phyloP scores from a whole-genome alignment of 1,284 basidiomycete species.

The Moesziomyces globuligerus region DNA sequence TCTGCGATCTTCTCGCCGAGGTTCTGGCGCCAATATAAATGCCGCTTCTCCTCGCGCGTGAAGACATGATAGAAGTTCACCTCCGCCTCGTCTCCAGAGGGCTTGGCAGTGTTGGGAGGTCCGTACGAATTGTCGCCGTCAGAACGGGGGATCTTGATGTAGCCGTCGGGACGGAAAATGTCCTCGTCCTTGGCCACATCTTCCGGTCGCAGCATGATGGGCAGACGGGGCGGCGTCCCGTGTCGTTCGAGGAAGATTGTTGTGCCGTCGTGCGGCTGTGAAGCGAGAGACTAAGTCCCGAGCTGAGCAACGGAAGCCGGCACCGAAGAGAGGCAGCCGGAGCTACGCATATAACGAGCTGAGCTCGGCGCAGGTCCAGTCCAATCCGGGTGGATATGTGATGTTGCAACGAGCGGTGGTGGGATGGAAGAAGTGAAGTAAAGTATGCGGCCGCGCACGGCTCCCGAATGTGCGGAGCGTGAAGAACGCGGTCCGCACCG shows the following conservation, averaged over 20 bases:
- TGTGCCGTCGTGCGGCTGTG: no score
- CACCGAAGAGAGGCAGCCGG: not conserved
- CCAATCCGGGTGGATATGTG: not conserved
- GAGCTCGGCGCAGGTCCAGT: not conserved
- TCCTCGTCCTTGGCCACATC: constrained; percentile 40
- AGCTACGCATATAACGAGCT: not conserved
- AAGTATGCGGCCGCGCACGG: no score
- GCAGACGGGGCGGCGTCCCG: not conserved
- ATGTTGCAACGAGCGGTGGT: not conserved
- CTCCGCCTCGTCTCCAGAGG: constrained; percentile 12
- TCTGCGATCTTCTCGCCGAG: constrained; percentile 38
- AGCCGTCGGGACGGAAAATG: constrained; percentile 52
- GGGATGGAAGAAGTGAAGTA: constrained; percentile 1
- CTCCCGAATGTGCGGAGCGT: no score
- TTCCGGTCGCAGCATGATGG: constrained; percentile 17
- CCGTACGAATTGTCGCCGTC: constrained; percentile 46
- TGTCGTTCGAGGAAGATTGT: no score
- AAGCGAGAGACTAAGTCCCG: no score
- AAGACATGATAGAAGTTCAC: constrained; percentile 55
- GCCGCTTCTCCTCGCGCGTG: constrained; percentile 26
- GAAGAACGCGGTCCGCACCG: no score
- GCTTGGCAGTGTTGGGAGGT: constrained; percentile 27
- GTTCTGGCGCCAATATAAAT: constrained; percentile 30
- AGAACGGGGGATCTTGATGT: constrained; percentile 50
- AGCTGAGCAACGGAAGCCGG: not conserved